A percentile compares a stretch with the other conserved stretches of the same genome.
Evolutionary conservation across 2,329 filamentous ascomycete genomes (phyloP).

Genomic region (Calonectria montana): DNA sequence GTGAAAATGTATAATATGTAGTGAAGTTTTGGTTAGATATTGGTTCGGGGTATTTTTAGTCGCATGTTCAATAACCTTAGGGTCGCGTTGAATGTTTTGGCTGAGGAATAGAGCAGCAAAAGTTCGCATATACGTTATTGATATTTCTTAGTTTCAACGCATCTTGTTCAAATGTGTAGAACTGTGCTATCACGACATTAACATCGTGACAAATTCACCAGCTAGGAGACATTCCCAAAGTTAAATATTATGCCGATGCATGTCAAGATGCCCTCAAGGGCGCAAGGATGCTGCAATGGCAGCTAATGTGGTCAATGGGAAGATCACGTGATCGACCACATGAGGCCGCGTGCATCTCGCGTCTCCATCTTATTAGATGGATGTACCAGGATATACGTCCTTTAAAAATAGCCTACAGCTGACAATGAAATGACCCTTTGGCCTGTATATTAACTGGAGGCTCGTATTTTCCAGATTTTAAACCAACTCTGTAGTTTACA

Average conservation of each 20-base stretch:
- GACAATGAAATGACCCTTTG: not conserved
- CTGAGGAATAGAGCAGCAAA: no score
- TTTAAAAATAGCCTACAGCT: not conserved
- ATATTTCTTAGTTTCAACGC: no score
- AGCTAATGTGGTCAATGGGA: not conserved
- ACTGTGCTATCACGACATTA: not conserved
- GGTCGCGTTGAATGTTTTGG: not conserved
- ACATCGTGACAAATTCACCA: no score
- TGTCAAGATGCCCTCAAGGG: not conserved
- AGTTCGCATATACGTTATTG: no score
- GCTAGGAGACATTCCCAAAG: not conserved
- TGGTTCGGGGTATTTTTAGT: no score
- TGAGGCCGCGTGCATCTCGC: slow-evolving; percentile 8
- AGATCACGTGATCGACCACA: not conserved
- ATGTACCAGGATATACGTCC: not conserved
- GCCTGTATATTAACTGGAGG: no score
- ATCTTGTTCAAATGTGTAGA: not conserved
- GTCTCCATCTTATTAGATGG: not conserved
- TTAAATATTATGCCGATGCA: no score
- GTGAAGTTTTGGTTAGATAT: rapidly evolving
- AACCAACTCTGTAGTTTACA: not conserved
- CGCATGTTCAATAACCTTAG: not conserved
- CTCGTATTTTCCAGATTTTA: not conserved
- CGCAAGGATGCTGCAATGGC: not conserved
- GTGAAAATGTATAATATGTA: no score